Evolutionary conservation across 75 land plant genomes (phyloP).

Genomic region (Cupressus sempervirens): DNA sequence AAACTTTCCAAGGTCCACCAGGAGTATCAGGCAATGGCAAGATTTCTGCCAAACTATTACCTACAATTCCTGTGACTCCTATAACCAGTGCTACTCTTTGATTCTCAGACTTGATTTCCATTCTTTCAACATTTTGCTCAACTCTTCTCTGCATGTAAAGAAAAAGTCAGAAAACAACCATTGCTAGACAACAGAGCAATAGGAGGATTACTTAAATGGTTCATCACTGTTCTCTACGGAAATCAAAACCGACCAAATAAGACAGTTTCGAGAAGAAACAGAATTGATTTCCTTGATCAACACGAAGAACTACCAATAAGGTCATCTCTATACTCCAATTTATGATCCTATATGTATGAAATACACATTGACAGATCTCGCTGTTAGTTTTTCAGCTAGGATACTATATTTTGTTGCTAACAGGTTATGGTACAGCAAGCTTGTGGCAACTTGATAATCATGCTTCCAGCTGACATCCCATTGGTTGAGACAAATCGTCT

Average conservation of each 20-base stretch:
- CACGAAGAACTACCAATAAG: neutral
- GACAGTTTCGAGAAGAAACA: no score
- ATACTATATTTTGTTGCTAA: neutral
- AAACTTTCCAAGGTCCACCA: conserved; percentile 78
- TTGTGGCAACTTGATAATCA: no score
- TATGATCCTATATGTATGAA: neutral
- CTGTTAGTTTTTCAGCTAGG: neutral
- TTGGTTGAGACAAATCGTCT: no score
- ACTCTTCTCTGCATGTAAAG: neutral
- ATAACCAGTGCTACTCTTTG: conserved; percentile 39
- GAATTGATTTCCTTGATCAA: neutral
- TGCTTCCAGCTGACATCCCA: neutral
- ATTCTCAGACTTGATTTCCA: neutral
- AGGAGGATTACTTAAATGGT: neutral
- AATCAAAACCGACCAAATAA: neutral
- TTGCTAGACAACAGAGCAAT: neutral
- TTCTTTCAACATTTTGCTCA: neutral
- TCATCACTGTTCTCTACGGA: neutral
- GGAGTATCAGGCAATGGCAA: conserved; percentile 59
- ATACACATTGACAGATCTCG: neutral
- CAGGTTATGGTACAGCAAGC: neutral
- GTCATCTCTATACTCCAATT: neutral
- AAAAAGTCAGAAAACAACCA: neutral
- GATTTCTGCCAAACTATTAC: conserved; percentile 65
- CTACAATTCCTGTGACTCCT: conserved; percentile 77